Conservation (phyloP, 768 basidiomycete genomes). For the Gymnopilus dilepis region DNA sequence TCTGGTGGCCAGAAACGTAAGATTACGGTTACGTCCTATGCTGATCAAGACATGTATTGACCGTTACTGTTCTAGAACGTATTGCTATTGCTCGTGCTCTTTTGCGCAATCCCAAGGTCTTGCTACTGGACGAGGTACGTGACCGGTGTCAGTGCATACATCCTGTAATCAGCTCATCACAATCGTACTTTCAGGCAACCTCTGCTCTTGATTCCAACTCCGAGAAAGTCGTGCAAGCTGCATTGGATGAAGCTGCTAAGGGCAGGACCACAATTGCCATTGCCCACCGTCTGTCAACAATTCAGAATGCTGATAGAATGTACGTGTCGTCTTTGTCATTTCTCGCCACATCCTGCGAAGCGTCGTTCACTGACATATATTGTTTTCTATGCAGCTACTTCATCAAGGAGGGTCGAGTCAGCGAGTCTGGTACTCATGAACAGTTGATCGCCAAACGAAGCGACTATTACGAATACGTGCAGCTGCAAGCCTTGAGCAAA, state of each 20-base stretch:
- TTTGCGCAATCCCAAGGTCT: conserved; percentile 86
- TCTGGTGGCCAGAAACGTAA: conserved; percentile 88
- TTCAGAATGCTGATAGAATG: conserved; percentile 92
- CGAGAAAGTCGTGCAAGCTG: conserved; percentile 94
- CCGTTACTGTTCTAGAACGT: conserved; percentile 44
- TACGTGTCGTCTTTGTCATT: conserved; percentile 49
- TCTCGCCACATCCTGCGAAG: conserved; percentile 14
- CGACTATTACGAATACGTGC: conserved; percentile 87
- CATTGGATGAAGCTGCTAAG: conserved; percentile 89
- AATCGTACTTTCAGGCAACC: conserved; percentile 56
- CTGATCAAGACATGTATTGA: background rate
- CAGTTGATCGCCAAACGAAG: conserved; percentile 70
- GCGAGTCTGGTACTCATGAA: conserved; percentile 89
- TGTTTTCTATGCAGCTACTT: conserved; percentile 64
- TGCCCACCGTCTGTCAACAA: conserved; percentile 91
- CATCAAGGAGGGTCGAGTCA: conserved; percentile 85
- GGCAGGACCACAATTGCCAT: conserved; percentile 95
- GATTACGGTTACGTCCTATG: conserved; percentile 29
- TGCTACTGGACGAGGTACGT: conserved; percentile 76
- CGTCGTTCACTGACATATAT: conserved; percentile 16
- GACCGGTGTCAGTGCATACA: conserved; percentile 21
- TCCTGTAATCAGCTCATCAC: conserved; percentile 19
- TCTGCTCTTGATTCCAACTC: conserved; percentile 91
- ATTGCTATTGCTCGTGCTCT: conserved; percentile 91
- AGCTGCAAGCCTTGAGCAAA: conserved; percentile 76